A percentile compares a stretch with the other conserved stretches of the same genome.
phyloP scores from a whole-genome alignment of 306 rosid genomes.

The Elaeagnus macrophylla region DNA sequence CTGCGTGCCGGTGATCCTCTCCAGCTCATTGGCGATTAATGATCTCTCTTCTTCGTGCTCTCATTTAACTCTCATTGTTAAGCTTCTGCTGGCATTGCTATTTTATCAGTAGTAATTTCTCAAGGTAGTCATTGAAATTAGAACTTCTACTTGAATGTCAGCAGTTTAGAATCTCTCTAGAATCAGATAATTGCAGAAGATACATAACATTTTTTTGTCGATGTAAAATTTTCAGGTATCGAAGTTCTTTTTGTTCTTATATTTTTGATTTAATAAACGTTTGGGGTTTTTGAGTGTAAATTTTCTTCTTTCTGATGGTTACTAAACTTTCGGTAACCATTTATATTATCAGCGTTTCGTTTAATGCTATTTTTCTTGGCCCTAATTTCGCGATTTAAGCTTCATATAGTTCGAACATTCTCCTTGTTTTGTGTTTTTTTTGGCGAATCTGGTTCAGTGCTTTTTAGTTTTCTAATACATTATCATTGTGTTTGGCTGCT shows the following conservation, averaged over 20 bases:
- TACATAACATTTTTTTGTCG: neutral
- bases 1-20: slow-evolving; percentile 27
- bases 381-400: slow-evolving; percentile 8
- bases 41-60: slow-evolving; percentile 1
- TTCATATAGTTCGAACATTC: neutral
- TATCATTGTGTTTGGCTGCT: neutral
- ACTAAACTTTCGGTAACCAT: neutral
- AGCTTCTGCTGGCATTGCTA: slow-evolving; percentile 11
- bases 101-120: neutral
- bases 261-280: slow-evolving; percentile 2
- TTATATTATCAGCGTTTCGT: neutral
- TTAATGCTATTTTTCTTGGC: neutral
- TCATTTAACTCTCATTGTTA: slow-evolving; percentile 12
- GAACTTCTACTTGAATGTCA: neutral
- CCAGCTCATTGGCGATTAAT: slow-evolving; percentile 6
- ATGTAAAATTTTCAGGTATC: neutral
- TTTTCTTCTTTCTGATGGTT: neutral
- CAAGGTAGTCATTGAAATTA: slow-evolving; percentile 2
- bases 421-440: neutral
- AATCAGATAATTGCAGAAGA: neutral
- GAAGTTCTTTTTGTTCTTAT: neutral
- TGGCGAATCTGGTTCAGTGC: slow-evolving; percentile 5
- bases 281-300: neutral
- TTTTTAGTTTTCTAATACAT: neutral
- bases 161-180: neutral